Conservation (phyloP, 441 rosid species). For the Monsonia emarginata region DNA sequence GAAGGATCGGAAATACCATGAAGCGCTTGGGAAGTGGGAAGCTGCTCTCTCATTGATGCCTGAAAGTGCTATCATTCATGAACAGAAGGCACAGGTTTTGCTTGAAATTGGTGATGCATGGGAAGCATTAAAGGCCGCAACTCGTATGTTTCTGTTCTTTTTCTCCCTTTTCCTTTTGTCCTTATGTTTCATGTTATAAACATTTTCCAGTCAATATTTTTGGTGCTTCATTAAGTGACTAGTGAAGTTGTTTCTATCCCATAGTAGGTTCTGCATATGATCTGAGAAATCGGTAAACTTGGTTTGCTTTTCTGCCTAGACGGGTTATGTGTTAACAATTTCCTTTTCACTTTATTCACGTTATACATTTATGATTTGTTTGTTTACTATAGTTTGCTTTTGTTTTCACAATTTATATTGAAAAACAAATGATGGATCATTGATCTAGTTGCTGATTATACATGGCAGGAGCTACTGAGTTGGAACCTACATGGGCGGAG, state of each 20-base stretch:
- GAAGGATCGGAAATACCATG: constrained; percentile 66
- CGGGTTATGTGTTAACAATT: neutral
- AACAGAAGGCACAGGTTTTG: constrained; percentile 81
- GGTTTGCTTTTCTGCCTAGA: neutral
- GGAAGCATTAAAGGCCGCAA: constrained; percentile 68
- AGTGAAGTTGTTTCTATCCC: neutral
- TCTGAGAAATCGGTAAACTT: neutral
- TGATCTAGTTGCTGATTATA: constrained; percentile 7
- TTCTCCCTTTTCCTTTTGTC: constrained; percentile 4
- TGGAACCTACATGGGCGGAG: constrained; percentile 80
- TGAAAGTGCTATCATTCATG: constrained; percentile 52
- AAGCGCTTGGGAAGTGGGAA: constrained; percentile 89
- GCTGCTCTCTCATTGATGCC: constrained; percentile 63
- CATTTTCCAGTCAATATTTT: neutral
- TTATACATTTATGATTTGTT: neutral
- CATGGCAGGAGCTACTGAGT: constrained; percentile 58
- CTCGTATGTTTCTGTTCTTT: constrained; percentile 30
- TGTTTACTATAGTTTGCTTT: neutral
- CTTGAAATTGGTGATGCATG: constrained; percentile 82
- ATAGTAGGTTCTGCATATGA: neutral
- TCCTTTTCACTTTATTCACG: neutral
- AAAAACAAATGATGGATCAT: neutral
- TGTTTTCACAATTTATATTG: neutral
- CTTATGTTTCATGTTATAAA: neutral
- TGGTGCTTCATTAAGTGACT: neutral